Base-by-base conservation (phyloP, 2,329 filamentous ascomycete genomes). In the Huntiella savannae region DNA sequence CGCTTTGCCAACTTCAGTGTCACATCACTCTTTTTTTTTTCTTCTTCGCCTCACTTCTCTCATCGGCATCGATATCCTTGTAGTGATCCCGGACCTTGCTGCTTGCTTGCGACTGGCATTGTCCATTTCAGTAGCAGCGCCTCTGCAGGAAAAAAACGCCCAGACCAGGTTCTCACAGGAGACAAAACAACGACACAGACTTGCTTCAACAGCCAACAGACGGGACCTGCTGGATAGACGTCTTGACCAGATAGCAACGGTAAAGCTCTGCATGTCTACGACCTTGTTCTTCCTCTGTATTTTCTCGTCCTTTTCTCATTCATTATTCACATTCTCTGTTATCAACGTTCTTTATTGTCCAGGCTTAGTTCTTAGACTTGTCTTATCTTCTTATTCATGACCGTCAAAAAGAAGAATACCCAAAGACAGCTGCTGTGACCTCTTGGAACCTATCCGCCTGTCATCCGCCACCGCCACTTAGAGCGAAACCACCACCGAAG, bases 111-210 rank as follows among this genome's bases (percentile, higher is more conserved):
- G 13, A 13, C 40, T 41, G 22, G 22, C 22, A 28, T 28, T 28
- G 22, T 28, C 22, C 22, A 28, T 10, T 41, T 13, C 33, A 28
- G 22, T 28, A 28, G 22, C 40, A 32, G 22, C 12, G 33, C 40
- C 40, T 19, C 16, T 15, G 19, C 40, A 28, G 22, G 22, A 28
- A 28, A 28, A 19, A 41, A 32, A 32, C 28, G 40, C 40, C 40
- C 40, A 41, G 40, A 28, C 37, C 40, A 41, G 40, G 33, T 41
- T 41, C 40, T 41, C 40, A 28, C 40, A 41, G 40, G 12, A 41
- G 19, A 28, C 17, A 41, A 41, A 41, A 28, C 19, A 32, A 41
- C 40, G 40, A 41, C 40, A 41, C 40, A 41, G 40, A 41, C 40
- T 13, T 19, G 33, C 11, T 10, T 28, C 22, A 28, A 28, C 22